Base-by-base conservation (phyloP, 2,329 filamentous ascomycete genomes). In the Xylariaceae sp. region DNA sequence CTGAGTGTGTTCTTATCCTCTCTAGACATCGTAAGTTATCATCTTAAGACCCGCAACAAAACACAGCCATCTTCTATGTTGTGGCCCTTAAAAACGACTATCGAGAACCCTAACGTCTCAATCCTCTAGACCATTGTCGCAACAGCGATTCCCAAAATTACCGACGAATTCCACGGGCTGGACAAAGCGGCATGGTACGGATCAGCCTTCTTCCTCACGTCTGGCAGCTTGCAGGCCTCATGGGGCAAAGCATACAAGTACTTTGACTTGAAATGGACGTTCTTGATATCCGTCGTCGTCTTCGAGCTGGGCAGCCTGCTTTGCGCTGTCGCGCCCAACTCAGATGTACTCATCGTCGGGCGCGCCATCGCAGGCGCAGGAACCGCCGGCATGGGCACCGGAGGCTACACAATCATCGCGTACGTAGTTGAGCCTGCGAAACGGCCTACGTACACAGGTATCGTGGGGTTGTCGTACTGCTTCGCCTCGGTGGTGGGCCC, bases 131-230 rank as follows among this genome's bases (percentile, higher is more conserved):
- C 79, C n/a, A 82, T 82, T 50, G 75, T 82, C 16, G 79, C 78
- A 3, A 82, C 80, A 0, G 80, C 79, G 8, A 81, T 83, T 35
- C 81, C 81, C 9, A 79, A 79, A 56, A 82, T 83, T 62, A 82
- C 81, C 1, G 77, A 75, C 58, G 75, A 79, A 33, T 79, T 81
- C 68, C 71, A 78, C 53, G 73, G 77, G 42, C 73, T 83, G n/a
- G 73, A 75, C 35, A 77, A 83, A 55, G 77, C 83, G 10, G 77
- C 79, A 20, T 86, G 83, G 83, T 85, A 86, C 59, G 81, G 81
- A 2, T 75, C 79, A n/a, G 79, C 79, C 41, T 83, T 77, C 60
- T 80, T 81, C 67, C 71, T 81, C 60, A 78, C 77, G 1, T 64
- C 77, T 26, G 77, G 73, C 11, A 70, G 70, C 53, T 72, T 76